Conservation (phyloP, 2,329 filamentous ascomycete genomes). For the Botryosphaeria dothidea region DNA sequence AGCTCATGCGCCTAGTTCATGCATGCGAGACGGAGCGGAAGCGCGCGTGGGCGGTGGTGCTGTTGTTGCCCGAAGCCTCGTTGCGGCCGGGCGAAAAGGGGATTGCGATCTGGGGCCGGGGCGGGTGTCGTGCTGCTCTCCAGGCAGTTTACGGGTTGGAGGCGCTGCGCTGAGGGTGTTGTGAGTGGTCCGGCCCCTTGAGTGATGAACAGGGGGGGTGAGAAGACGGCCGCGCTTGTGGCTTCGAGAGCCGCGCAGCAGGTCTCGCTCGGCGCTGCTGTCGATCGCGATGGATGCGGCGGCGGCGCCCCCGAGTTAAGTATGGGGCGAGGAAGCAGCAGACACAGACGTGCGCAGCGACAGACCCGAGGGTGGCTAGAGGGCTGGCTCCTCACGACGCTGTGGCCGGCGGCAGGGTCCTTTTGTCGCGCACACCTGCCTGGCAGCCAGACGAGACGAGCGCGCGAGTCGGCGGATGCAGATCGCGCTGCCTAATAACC, state of each 20-base stretch:
- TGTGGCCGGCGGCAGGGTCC: constrained; percentile 14
- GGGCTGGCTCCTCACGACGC: neutral
- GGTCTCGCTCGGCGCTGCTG: constrained; percentile 13
- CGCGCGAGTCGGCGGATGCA: constrained; percentile 9
- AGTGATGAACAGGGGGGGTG: constrained; percentile 10
- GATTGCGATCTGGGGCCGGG: constrained; percentile 11
- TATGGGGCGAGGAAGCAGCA: neutral
- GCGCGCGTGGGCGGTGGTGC: constrained; percentile 12
- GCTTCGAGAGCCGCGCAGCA: constrained; percentile 15
- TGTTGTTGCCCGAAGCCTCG: constrained; percentile 5
- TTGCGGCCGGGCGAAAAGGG: constrained; percentile 12
- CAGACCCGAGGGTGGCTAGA: neutral
- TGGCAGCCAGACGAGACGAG: neutral
- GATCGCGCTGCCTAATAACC: constrained; percentile 7
- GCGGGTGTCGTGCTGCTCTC: constrained; percentile 15
- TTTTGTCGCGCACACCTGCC: constrained; percentile 7
- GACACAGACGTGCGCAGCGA: neutral
- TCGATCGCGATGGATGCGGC: neutral
- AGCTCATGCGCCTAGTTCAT: constrained; percentile 21
- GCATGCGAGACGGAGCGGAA: constrained; percentile 19
- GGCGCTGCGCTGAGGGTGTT: constrained; percentile 9
- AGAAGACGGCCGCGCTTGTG: constrained; percentile 12
- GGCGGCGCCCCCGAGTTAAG: neutral
- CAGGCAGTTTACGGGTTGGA: constrained; percentile 15
- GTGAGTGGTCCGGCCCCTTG: constrained; percentile 15